Evolutionary conservation across 1,139 yeast species (phyloP), one percentile per base, ranked within the genome.

Genomic region (Yamadazyma triangularis): DNA sequence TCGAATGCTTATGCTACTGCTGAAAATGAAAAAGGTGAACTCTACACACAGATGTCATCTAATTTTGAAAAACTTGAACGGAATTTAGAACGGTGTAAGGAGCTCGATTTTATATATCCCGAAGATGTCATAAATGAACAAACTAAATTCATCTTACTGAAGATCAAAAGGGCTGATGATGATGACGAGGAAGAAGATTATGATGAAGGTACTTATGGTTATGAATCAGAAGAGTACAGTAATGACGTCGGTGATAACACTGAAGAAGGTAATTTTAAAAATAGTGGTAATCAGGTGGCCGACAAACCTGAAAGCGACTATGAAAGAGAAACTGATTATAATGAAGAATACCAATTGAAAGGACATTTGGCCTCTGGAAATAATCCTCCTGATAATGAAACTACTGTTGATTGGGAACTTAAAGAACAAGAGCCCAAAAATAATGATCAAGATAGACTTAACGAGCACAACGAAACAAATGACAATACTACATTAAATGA

Each of bases 71-170:
- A 38, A 25, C 48, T 64, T 2, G 40, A 41, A 5, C 33, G 40
- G 24, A 43, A 43, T 28, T 51, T 69, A 29, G 48, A 46, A 4
- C 47, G 42, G 25, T 62, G 74, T 38, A 49, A 52, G 3, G 42
- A 49, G 13, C 45, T 56, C 21, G 48, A 53, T 4, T 64, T 64
- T 35, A 43, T 39, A 8, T 56, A 48, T 36, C 65, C 70, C 2
- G 39, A 41, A 25, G 47, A 47, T 3, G 27, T 47, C 10, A 37
- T 61, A 2, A 45, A 48, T 11, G 29, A 35, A 9, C 49, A 47
- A 26, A 24, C 13, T 35, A 32, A 14, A 31, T 30, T n/a, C 41
- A 42, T 10, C 30, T 28, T 9, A 39, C 33, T 14, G 39, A 34
- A 10, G 32, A 28, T 14, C 23, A 20, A 8, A 11, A 26, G 8